phyloP scores from a whole-genome alignment of 2,329 filamentous ascomycete species.

The Colletotrichum tropicale region DNA sequence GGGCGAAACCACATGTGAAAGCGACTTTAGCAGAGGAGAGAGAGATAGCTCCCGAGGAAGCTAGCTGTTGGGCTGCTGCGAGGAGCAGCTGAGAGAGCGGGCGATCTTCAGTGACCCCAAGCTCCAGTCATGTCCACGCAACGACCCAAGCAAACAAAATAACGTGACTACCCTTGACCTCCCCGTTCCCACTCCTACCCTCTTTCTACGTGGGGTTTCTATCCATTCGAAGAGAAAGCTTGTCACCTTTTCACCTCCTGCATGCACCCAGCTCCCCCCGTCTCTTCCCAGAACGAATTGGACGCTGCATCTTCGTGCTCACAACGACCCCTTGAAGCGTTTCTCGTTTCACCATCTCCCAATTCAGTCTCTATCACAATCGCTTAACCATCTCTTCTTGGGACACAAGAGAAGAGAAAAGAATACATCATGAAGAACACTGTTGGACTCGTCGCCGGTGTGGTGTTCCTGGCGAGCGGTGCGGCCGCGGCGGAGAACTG shows the following conservation, averaged over 20 bases:
- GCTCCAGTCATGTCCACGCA: background rate
- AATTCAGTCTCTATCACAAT: background rate
- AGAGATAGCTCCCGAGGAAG: background rate
- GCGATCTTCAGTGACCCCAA: background rate
- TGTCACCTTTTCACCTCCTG: background rate
- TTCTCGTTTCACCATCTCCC: constrained; percentile 5
- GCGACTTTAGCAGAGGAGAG: background rate
- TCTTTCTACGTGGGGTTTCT: background rate
- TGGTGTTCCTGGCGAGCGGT: background rate
- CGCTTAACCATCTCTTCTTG: background rate
- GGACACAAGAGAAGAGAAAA: background rate
- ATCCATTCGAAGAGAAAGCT: background rate
- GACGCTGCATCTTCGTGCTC: background rate
- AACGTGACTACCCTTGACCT: background rate
- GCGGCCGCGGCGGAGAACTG: constrained; percentile 22
- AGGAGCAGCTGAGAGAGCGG: background rate
- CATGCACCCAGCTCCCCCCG: background rate
- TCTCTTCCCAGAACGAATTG: background rate
- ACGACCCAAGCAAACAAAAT: background rate
- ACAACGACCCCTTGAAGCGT: constrained; percentile 5
- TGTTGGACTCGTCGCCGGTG: background rate
- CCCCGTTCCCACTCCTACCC: constrained; percentile 5
- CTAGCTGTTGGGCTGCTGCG: background rate
- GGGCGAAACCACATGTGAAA: constrained; percentile 4
- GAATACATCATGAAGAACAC: background rate